Evolutionary conservation across 2,329 filamentous ascomycete genomes (phyloP).

Genomic region (Arthrobotrys pseudoclavata): DNA sequence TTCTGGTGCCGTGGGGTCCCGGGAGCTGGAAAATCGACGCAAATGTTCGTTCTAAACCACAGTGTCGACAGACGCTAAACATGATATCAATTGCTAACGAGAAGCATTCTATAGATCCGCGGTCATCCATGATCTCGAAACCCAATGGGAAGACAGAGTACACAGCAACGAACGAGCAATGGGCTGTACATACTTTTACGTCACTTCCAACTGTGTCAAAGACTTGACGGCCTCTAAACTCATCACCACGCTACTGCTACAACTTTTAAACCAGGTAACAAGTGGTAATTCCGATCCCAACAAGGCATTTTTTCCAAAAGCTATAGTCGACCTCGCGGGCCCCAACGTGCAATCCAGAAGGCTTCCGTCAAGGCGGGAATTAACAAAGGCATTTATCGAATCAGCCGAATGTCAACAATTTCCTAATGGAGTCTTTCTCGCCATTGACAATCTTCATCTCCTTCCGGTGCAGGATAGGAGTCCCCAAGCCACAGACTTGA

Average conservation of each 20-base stretch:
- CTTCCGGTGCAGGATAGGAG: slow-evolving; percentile 22
- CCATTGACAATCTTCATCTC: slow-evolving; percentile 35
- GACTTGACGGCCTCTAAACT: slow-evolving; percentile 10
- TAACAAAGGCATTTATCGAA: slow-evolving; percentile 39
- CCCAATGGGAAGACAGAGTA: slow-evolving; percentile 7
- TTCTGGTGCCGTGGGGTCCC: slow-evolving; percentile 33
- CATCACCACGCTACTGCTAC: slow-evolving; percentile 18
- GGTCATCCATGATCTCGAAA: slow-evolving; percentile 19
- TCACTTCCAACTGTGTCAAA: slow-evolving; percentile 19
- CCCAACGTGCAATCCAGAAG: slow-evolving; percentile 4
- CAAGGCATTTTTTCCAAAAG: slow-evolving; percentile 6
- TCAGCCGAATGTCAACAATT: slow-evolving; percentile 19
- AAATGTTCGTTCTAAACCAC: slow-evolving; percentile 20
- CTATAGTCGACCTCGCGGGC: slow-evolving; percentile 24
- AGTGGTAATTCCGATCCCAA: background rate
- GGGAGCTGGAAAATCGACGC: slow-evolving; percentile 31
- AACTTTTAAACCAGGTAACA: slow-evolving; percentile 18
- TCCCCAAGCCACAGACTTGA: slow-evolving; percentile 1
- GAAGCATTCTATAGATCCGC: slow-evolving; percentile 10
- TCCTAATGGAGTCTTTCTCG: slow-evolving; percentile 21
- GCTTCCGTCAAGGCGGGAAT: slow-evolving; percentile 7
- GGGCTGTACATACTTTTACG: slow-evolving; percentile 25
- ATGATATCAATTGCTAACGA: slow-evolving; percentile 14
- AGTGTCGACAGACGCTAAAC: background rate
- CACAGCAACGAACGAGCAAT: background rate